Base-by-base conservation (phyloP, 2,329 filamentous ascomycete species). In the Cladosporium sp. region DNA sequence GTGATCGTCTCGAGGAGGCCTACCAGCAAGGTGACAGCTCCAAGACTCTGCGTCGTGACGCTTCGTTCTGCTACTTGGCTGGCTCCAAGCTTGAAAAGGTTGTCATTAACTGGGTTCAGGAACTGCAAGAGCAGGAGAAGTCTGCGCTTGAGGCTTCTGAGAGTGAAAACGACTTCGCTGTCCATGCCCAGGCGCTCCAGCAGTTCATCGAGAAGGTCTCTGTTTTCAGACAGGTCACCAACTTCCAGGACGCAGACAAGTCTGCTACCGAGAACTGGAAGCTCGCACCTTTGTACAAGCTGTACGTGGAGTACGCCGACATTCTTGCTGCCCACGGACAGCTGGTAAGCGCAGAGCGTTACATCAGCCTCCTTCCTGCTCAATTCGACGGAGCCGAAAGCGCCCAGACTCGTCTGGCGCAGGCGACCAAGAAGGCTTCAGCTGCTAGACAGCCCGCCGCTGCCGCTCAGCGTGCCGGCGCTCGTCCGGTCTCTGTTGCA, bases 61-160 rank as follows among this genome's bases (percentile, higher is more conserved):
- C 93, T 29, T 91, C 89, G 0, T 95, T 98, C 78, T 98, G 94
- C 71, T 98, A 91, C 70, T 75, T 98, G 54, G 90, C 92, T 38
- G 92, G 93, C 53, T 95, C 92, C 15, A 97, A 96, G 72, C 78
- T 98, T 4, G 92, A 98, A 70, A 98, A 98, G 78, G 92, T 97
- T 19, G 88, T 97, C 39, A 79, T 79, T 30, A 96, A 97, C 63
- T 98, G 93, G 93, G 85, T 92, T 48, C 78, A 86, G 43, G 91
- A 97, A 69, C 80, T 97, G 13, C 80, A 89, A 57, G 90, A 97
- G 70, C 80, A 83, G 19, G 90, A 96, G 68, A 81, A 85, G 60
- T 82, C 83, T 38, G 83, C 82, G 11, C 74, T 94, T 54, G 78
- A 89, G 60, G 52, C 55, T 11, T 76, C 79, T 16, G 78, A 78